Base-by-base conservation (phyloP, 164 flowering plant species). In the Cinnamomum micranthum region DNA sequence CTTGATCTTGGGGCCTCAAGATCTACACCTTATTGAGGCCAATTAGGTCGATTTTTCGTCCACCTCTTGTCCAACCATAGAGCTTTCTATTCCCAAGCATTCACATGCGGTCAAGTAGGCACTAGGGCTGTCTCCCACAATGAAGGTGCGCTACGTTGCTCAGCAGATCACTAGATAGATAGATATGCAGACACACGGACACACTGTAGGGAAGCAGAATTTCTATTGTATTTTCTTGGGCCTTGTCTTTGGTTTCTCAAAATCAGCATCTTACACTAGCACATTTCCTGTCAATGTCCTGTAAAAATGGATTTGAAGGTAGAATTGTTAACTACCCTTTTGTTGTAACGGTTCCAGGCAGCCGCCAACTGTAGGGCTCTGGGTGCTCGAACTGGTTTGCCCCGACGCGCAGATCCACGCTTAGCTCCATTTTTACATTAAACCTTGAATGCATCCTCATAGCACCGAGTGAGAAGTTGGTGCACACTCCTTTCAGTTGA, bases 321-420 rank as follows among this genome's bases (percentile, higher is more conserved):
- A 20, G n/a, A 13, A 51, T 23, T 52, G 73, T 52, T 55, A 17
- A 28, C 35, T 11, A 58, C 12, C 25, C 22, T 2, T 6, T 9
- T 19, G 6, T 2, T 23, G 27, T 20, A 55, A 66, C 79, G 50
- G 50, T 83, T 86, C 70, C 92, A 95, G 99, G 99, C 97, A 23
- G 96, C 80, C 73, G 78, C 82, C 28, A 76, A 84, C 41, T 93
- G 97, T 80, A 85, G 93, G 79, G 93, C 88, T 70, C 80, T 95
- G 78, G 99, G 98, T 75, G 98, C 99, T 55, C 87, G 99, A 72
- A 78, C 87, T 17, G 88, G 90, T 77, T 94, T 93, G 83, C 99
- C 99, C 3, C 68, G 68, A 68, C 88, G 79, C 24, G 76, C 86
- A 2, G 95, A 93, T 82, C 91, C 92, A 51, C 80, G 84, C n/a